Conservation (phyloP, 1,139 yeast genomes). For the Zygotorulaspora mrakii region DNA sequence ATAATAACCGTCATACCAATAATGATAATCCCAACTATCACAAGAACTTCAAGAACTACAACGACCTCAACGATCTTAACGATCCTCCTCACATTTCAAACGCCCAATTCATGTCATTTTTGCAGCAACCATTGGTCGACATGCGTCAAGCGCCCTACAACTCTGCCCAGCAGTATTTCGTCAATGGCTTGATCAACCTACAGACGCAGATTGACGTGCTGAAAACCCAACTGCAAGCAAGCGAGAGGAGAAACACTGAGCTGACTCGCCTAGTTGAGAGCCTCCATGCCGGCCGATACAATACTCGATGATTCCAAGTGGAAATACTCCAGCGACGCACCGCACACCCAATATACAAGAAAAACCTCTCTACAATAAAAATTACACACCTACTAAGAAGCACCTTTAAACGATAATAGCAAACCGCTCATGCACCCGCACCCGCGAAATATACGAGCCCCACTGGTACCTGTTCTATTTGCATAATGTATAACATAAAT, state of each 20-base stretch:
- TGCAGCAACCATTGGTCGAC: conserved; percentile 13
- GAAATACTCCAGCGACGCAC: too few species aligned
- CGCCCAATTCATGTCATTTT: neutral
- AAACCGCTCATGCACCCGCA: too few species aligned
- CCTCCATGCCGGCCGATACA: too few species aligned
- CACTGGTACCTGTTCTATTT: too few species aligned
- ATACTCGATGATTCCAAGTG: too few species aligned
- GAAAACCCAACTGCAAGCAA: conserved; percentile 14
- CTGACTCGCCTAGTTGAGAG: conserved; percentile 8
- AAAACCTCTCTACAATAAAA: too few species aligned
- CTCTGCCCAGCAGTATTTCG: conserved; percentile 16
- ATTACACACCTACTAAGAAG: too few species aligned
- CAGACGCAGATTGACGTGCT: conserved; percentile 20
- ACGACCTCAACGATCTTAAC: neutral
- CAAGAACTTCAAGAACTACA: neutral
- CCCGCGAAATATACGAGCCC: neutral
- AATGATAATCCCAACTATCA: neutral
- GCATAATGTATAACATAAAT: conserved; percentile 1
- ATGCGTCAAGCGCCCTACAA: conserved; percentile 9
- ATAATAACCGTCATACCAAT: neutral
- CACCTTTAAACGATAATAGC: too few species aligned
- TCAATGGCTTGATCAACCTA: conserved; percentile 15
- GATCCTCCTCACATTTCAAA: neutral
- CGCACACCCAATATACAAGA: too few species aligned
- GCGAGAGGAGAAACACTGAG: conserved; percentile 15